These are phyloP conservation scores for Solanum hybrid DNA, from an alignment of 305 asterid genomes.

Conservation along the genomic window DNA sequence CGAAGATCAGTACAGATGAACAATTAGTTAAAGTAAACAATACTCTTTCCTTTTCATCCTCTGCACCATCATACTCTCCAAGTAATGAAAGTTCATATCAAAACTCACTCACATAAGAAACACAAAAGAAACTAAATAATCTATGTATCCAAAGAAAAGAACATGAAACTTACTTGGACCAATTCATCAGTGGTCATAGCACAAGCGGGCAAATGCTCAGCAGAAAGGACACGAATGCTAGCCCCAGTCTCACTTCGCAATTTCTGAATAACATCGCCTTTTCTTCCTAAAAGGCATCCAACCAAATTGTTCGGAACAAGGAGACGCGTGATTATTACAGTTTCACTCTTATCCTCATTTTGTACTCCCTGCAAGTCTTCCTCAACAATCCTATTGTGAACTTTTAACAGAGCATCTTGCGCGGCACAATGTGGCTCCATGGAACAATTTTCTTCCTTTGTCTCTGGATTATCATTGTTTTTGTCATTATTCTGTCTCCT, in stretches of 20 bases:
- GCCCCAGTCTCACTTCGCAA: constrained; percentile 75
- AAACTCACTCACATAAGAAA: background rate
- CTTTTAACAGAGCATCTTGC: constrained; percentile 75
- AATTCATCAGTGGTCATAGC: constrained; percentile 56
- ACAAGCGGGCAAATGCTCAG: constrained; percentile 60
- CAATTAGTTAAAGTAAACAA: background rate
- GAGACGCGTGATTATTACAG: constrained; percentile 60
- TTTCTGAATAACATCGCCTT: constrained; percentile 83
- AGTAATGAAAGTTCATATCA: background rate
- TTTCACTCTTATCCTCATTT: constrained; percentile 29
- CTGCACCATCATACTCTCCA: background rate
- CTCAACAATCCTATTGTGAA: constrained; percentile 62
- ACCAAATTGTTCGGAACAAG: constrained; percentile 54
- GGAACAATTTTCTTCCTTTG: constrained; percentile 16
- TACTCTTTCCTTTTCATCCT: background rate
- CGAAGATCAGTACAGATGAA: background rate
- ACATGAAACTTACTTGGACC: constrained; percentile 51
- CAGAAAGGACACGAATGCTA: constrained; percentile 61
- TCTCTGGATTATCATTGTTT: constrained; percentile 9
- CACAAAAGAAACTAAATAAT: background rate
- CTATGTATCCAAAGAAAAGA: background rate
- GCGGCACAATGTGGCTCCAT: constrained; percentile 69
- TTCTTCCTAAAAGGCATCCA: constrained; percentile 73
- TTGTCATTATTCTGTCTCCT: constrained; percentile 22
- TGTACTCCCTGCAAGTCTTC: constrained; percentile 47